Percentiles rank a stretch among this genome's conserved stretches.
Conservation (phyloP, 2,329 filamentous ascomycete species). For the Diplodia corticola region DNA sequence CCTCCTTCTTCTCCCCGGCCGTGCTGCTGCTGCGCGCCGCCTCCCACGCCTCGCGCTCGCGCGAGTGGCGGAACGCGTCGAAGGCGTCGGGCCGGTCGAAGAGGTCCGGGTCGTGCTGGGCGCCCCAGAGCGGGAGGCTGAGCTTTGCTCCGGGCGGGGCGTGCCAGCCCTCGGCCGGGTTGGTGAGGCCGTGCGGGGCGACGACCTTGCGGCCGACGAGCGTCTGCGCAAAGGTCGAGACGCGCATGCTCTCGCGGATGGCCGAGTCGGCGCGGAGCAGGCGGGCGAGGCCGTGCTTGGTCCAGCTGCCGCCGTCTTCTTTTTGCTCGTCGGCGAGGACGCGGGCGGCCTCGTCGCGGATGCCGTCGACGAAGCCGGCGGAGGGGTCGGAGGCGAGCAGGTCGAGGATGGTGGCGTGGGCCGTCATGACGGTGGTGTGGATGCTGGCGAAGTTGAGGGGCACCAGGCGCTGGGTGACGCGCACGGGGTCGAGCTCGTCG, state of each 20-base stretch:
- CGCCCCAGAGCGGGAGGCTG: slow-evolving; percentile 6
- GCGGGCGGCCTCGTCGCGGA: slow-evolving; percentile 1
- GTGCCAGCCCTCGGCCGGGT: slow-evolving; percentile 29
- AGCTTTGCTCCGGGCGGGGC: slow-evolving; percentile 30
- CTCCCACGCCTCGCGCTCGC: slow-evolving; percentile 26
- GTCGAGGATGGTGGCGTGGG: slow-evolving; percentile 38
- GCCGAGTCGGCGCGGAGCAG: slow-evolving; percentile 32
- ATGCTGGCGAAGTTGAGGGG: slow-evolving; percentile 61
- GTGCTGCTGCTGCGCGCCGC: slow-evolving; percentile 1
- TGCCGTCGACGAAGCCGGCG: slow-evolving; percentile 26
- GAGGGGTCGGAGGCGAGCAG: slow-evolving; percentile 25
- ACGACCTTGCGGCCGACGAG: slow-evolving; percentile 32
- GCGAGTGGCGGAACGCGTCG: slow-evolving; percentile 36
- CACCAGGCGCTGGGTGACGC: slow-evolving; percentile 55
- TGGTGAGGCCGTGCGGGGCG: slow-evolving; percentile 29
- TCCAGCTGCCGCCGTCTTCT: slow-evolving; percentile 23
- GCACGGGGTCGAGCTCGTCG: slow-evolving; percentile 49
- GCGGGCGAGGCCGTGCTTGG: slow-evolving; percentile 29
- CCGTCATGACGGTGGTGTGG: slow-evolving; percentile 58
- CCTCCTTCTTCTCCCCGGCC: not conserved
- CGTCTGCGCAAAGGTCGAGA: slow-evolving; percentile 29
- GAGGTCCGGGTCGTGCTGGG: slow-evolving; percentile 41
- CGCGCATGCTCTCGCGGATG: slow-evolving; percentile 36
- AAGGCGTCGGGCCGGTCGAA: slow-evolving; percentile 32
- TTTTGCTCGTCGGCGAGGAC: not conserved